Percentiles rank a stretch among this genome's conserved stretches.
Conservation (phyloP, 148 eudicot genomes). For the Simmondsia chinensis region DNA sequence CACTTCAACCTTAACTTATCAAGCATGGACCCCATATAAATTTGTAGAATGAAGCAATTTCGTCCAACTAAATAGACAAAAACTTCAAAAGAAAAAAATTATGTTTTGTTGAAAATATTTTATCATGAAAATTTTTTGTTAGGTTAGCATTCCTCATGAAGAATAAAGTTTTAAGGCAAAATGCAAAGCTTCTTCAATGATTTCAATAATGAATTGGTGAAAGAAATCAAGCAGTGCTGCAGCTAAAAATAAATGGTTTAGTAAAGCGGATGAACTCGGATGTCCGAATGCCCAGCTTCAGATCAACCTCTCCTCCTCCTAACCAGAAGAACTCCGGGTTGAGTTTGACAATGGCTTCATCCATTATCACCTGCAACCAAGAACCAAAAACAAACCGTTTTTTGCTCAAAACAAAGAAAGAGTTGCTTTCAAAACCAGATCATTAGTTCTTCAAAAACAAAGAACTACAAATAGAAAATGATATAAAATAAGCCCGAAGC, state of each 20-base stretch:
- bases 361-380: constrained; percentile 73
- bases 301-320: constrained; percentile 90
- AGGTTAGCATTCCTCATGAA: too few relatives aligned
- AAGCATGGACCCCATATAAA: too few relatives aligned
- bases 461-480: too few relatives aligned
- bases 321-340: constrained; percentile 91
- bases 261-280: constrained; percentile 57
- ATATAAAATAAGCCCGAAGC: too few relatives aligned
- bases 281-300: constrained; percentile 78
- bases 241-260: constrained; percentile 74
- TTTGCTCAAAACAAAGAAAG: not conserved
- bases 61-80: too few relatives aligned
- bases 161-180: not conserved
- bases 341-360: constrained; percentile 87
- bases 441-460: not conserved
- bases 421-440: not conserved
- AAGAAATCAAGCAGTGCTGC: constrained; percentile 41
- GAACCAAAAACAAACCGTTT: not conserved
- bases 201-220: not conserved
- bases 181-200: not conserved
- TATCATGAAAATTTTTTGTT: too few relatives aligned
- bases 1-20: too few relatives aligned
- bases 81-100: too few relatives aligned
- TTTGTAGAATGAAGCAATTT: too few relatives aligned
- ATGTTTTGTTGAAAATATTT: too few relatives aligned